Base-by-base conservation (phyloP, 2,329 filamentous ascomycete genomes). In the Periconia digitata region DNA sequence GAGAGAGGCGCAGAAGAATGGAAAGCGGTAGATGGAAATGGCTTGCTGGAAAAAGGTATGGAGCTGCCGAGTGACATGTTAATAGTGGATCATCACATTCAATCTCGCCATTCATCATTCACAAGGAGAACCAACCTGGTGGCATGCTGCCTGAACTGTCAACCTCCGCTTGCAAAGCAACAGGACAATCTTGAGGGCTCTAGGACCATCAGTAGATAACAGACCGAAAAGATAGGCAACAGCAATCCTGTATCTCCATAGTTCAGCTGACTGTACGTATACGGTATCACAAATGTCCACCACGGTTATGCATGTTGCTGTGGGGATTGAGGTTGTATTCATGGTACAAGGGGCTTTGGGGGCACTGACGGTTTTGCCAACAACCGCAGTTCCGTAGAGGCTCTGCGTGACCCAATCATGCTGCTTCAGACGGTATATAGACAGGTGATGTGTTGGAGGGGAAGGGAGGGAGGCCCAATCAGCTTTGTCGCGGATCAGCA, bases 1-100 rank as follows among this genome's bases (percentile, higher is more conserved):
- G 15, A 82, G 66, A 20, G 74, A 56, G 37, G 74, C 80, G 60
- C 79, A 82, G 50, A 78, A 80, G 3, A 78, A 69, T 27, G 79
- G 77, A 53, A 82, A 81, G 42, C 74, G 73, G 56, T 79, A 72
- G 35, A 74, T 54, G 32, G 71, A 72, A 29, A 77, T 56, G 21
- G 74, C 67, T 50, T 66, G 62, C 32, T 62, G 65, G 24, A 79
- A 57, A 41, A 74, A 66, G 24, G 36, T 37, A 32, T 41, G 22
- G 18, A 54, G 22, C 58, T 58, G 40, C 21, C n/a, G 12, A 27
- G 15, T 42, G 37, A 20, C 18, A 22, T n/a, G 29, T 39, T 43
- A 42, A 20, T 46, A 10, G 10, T 32, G 27, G 13, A 34, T 42
- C 7, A 39, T 43, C 16, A 24, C 21, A 32, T 32, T 32, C 4